Conservation (phyloP, 2,329 filamentous ascomycete genomes). For the Epichloe coenophiala region DNA sequence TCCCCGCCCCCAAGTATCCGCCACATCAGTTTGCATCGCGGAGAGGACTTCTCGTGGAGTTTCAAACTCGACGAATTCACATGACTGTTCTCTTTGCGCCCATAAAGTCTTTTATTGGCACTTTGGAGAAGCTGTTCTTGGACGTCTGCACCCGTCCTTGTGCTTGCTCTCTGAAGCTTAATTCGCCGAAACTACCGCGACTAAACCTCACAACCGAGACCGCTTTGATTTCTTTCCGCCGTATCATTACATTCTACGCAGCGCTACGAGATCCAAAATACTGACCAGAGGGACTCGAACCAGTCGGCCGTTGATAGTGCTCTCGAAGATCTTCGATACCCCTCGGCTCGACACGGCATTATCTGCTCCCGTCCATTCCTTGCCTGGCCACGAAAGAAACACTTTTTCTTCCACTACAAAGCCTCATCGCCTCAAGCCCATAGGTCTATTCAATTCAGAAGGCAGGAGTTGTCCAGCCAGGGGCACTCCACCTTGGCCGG, state of each 20-base stretch:
- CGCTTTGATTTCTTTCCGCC: background rate
- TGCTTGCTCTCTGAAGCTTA: slow-evolving; percentile 11
- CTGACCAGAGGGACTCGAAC: background rate
- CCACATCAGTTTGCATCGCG: slow-evolving; percentile 2
- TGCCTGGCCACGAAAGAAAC: background rate
- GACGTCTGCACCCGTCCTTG: slow-evolving; percentile 29
- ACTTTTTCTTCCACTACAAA: background rate
- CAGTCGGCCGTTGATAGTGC: background rate
- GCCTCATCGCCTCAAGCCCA: background rate
- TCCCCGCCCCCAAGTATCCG: slow-evolving; percentile 4
- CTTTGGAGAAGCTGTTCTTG: slow-evolving; percentile 17
- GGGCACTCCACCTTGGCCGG: slow-evolving; percentile 19
- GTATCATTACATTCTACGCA: background rate
- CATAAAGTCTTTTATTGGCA: background rate
- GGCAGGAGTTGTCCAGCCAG: slow-evolving; percentile 17
- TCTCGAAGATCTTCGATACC: background rate
- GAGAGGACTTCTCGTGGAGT: background rate
- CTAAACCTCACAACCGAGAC: slow-evolving; percentile 3
- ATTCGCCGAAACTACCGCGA: background rate
- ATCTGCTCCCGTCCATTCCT: background rate
- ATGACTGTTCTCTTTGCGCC: background rate
- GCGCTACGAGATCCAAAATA: background rate
- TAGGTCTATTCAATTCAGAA: background rate
- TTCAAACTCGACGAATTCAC: background rate
- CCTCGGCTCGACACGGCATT: background rate